Base-by-base conservation (phyloP, 78 protist genomes). In the Dictyostelium firmibasis region DNA sequence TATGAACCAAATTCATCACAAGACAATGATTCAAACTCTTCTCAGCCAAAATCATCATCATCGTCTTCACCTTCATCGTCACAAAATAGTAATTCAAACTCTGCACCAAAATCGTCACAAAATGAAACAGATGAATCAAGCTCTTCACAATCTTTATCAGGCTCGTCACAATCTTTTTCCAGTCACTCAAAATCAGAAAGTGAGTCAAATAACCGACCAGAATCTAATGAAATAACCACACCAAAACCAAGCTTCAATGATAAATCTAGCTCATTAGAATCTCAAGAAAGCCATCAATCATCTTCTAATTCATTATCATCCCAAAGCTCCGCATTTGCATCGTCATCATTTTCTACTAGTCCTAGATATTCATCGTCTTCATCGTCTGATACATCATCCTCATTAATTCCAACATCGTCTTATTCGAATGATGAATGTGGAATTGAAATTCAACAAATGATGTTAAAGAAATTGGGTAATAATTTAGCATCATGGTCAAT, bases 381-480 rank as follows among this genome's bases (percentile, higher is more conserved):
- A 13, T 20, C 67, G 47, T 1, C 0, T 47, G 23, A 13, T 50
- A 14, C 27, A 20, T 16, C 41, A 14, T 20, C 70, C 0, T 23
- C 69, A 27, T 23, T 29, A 23, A 36, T 7, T 0, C 29, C 75
- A 13, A 33, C 20, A 3, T 14, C n/a, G 23, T 43, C 86, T 20
- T n/a, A 50, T 44, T 43, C 84, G 14, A 38, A 79, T 41, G 83
- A 81, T 29, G 60, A 53, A 50, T 81, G 85, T 81, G 85, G 85
- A 25, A 11, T 81, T 31, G 85, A 81, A 50, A 16, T 81, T n/a
- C 50, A 31, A 53, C 85, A 81, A 29, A 31, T 27, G 3, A 50
- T 81, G 27, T 18, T 81, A 4, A 43, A 50, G 18, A 13, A 41
- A 50, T 6, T 81, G 10, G 60, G 44, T 3, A 18, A 7, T 3